These are phyloP conservation scores for Mortierella claussenii DNA, from an alignment of 192 early-diverging fungal genomes.

Conservation along the genomic window DNA sequence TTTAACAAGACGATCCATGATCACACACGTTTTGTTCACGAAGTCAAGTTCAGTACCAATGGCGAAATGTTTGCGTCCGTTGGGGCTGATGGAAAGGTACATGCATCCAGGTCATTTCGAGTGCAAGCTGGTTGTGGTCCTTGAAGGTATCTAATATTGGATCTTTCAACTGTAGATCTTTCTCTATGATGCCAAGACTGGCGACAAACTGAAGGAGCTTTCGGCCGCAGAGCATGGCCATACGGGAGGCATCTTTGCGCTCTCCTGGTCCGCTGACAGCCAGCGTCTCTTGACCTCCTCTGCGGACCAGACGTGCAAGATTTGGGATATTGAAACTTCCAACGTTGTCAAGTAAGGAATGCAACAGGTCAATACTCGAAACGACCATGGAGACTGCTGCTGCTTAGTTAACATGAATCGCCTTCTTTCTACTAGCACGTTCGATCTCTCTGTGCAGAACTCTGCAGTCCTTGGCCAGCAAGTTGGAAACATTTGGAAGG, in stretches of 20 bases:
- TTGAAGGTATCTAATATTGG: background rate
- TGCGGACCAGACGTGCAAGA: slow-evolving; percentile 86
- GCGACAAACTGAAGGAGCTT: slow-evolving; percentile 73
- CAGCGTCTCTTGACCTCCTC: slow-evolving; percentile 81
- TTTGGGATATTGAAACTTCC: slow-evolving; percentile 88
- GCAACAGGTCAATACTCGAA: background rate
- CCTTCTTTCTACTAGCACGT: slow-evolving; percentile 52
- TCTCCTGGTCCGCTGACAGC: slow-evolving; percentile 90
- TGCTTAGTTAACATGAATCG: no score
- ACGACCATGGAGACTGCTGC: background rate
- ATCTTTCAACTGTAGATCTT: slow-evolving; percentile 66
- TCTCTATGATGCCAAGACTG: slow-evolving; percentile 93
- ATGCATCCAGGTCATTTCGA: no score
- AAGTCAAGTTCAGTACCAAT: slow-evolving; percentile 84
- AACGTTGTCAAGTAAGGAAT: slow-evolving; percentile 68
- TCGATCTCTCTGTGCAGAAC: slow-evolving; percentile 54
- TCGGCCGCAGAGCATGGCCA: slow-evolving; percentile 67
- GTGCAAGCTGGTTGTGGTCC: no score
- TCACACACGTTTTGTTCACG: slow-evolving; percentile 92
- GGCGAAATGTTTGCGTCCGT: slow-evolving; percentile 87
- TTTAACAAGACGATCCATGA: slow-evolving; percentile 76
- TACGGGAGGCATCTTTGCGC: slow-evolving; percentile 83
- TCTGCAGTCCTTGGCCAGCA: slow-evolving; percentile 80
- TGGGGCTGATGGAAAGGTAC: slow-evolving; percentile 86
- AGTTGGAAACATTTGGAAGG: slow-evolving; percentile 93